Evolutionary conservation across 1,284 basidiomycete genomes (phyloP), one percentile per base, ranked within the genome.

Genomic region (Papiliotrema terrestris): DNA sequence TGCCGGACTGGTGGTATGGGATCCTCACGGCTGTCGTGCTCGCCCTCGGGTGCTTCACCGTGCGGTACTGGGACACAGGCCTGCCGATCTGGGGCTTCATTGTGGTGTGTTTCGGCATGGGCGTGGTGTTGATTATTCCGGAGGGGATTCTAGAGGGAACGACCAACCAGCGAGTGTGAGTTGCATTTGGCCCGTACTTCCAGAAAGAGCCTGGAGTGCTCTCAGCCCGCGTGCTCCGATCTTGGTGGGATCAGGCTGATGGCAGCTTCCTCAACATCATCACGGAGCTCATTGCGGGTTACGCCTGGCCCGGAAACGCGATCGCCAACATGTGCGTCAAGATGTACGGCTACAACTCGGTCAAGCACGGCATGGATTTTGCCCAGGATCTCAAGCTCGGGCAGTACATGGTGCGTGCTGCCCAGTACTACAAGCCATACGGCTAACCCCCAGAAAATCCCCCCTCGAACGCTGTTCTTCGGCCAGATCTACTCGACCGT

Each of bases 1-100:
- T 91, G 17, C 89, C 90, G 0, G 77, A 80, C 51, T 86, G 81
- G 81, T 92, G 89, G 88, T 93, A 88, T 72, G 80, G 65, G 14
- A 57, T 75, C 20, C 69, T 90, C 52, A 86, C 87, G 44, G 56
- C 83, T 46, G 60, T 82, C 51, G 82, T 84, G 56, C 78, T 89
- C 61, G 78, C 83, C 32, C 60, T 77, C 44, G 68, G 67, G 38
- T 61, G 76, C 35, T 66, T 66, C 22, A 68, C 71, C 1, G 61
- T 68, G 8, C 54, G 60, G 19, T 69, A 59, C 19, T 89, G 85
- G 83, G 75, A 81, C 19, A 84, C 86, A 0, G 80, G 82, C 19
- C 80, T 87, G 75, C 84, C 85, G 0, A 81, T 86, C 35, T 88
- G 84, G 84, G 75, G 75, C 4, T 69, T 79, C 23, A 56, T 78